Base-by-base conservation (phyloP, 805 yeast genomes). In the Candida sithepensis region DNA sequence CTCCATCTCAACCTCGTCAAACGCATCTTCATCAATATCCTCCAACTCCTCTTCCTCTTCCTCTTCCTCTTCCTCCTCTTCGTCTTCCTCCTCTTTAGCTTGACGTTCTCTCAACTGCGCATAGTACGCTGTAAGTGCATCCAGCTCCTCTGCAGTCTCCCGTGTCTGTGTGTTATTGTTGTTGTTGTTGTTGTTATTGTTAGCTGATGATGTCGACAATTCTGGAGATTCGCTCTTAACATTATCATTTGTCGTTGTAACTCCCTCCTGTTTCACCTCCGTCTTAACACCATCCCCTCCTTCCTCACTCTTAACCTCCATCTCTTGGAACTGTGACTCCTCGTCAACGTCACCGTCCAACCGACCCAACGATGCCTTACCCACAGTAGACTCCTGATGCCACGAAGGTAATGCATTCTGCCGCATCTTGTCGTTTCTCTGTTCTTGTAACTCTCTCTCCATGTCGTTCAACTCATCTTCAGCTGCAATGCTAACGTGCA, bases 331-430 rank as follows among this genome's bases (percentile, higher is more conserved):
- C 16, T 21, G 24, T 16, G 37, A n/a, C 34, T 41, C 60, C 49
- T 39, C 61, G 18, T 59, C 67, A 39, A 68, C 72, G 46, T 77
- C 85, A 32, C 73, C 81, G 40, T 77, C 84, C 49, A 81, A 58
- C 52, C 71, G 76, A 48, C 84, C 87, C 49, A 79, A 65, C 3
- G 76, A 73, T 13, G 75, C 67, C 55, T 82, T 74, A 41, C 96
- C 96, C 55, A 92, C 92, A 0, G 99, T 91, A 61, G 92, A 82
- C 56, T 85, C 84, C 54, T 85, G 81, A 64, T 94, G 96, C 99
- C 99, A 94, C 24, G 94, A 84, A 7, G 99, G 99, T 55, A 94
- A 74, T 3, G 97, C 97, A 64, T 94, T 94, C 66, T 92, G 97
- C 61, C 86, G 84, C 65, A 91, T 74, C 55, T 79, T 75, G 65